Conservation (phyloP, 345 rosid genomes). For the Eucalyptus urophylla region DNA sequence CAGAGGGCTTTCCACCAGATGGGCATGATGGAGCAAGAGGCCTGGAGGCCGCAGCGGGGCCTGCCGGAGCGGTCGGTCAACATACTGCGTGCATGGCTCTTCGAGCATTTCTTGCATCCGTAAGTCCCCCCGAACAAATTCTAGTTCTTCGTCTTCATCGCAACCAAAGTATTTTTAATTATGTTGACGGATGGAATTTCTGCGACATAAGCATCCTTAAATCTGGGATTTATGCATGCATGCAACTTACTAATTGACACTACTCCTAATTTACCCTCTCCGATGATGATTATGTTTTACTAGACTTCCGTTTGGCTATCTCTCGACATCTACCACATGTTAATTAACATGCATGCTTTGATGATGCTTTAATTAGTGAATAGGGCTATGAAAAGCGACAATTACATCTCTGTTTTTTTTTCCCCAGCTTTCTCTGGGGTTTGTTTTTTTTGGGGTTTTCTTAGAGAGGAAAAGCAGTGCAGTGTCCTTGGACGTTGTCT, state of each 20-base stretch:
- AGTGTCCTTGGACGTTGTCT: slow-evolving; percentile 51
- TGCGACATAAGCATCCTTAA: neutral
- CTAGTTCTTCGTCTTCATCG: neutral
- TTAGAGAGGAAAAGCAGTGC: slow-evolving; percentile 1
- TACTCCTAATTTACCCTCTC: neutral
- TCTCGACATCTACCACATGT: neutral
- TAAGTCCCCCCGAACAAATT: slow-evolving; percentile 24
- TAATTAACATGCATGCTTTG: neutral
- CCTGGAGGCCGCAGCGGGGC: slow-evolving; percentile 96
- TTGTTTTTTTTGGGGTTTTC: neutral
- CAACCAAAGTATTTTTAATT: slow-evolving; percentile 8
- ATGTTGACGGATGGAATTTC: neutral
- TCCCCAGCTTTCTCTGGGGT: slow-evolving; percentile 16
- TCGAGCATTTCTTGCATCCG: slow-evolving; percentile 99
- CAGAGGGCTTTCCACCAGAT: slow-evolving; percentile 87
- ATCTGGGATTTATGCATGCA: neutral
- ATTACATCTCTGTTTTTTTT: neutral
- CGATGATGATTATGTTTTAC: neutral
- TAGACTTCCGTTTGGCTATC: neutral
- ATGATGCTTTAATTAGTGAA: neutral
- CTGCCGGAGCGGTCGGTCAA: slow-evolving; percentile 95
- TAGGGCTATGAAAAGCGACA: neutral
- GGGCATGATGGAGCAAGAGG: slow-evolving; percentile 98
- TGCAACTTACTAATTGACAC: neutral
- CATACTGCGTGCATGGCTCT: slow-evolving; percentile 94